Base-by-base conservation (phyloP, 2,329 filamentous ascomycete genomes). In the Clonostachys byssicola region DNA sequence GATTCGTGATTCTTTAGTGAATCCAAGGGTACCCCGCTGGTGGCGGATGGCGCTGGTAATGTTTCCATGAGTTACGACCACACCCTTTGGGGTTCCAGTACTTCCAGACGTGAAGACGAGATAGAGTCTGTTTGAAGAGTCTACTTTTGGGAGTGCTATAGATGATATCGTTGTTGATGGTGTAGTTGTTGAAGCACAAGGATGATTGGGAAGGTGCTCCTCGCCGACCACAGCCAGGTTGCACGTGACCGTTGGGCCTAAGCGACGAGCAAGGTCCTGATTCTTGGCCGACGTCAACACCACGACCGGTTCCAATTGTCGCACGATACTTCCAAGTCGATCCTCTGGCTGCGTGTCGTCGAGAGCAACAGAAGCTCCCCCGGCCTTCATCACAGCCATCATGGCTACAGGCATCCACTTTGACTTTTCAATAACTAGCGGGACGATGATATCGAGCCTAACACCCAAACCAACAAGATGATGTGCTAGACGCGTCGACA, bases 11-110 rank as follows among this genome's bases (percentile, higher is more conserved):
- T 40, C 41, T 1, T 45, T 34, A n/a, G 14, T 42, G 40, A 49
- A 17, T 39, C 44, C 16, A 43, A n/a, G 34, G 30, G 12, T 73
- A 8, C 83, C 0, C 36, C 20, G 23, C 18, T 45, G 39, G 38
- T 49, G 44, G 13, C 30, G 34, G n/a, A 33, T 12, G 33, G 13
- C 34, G 6, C 12, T 36, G 36, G 9, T 18, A 16, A 48, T 20
- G 18, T 35, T 40, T 10, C 6, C 14, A 35, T 52, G 50, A 17
- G 42, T 40, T 5, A 50, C 16, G 30, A 52, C 40, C 3, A 50
- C 46, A 12, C 50, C 50, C 43, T 51, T 51, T 12, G 49, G 49
- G 8, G 44, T 48, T 23, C 49, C 49, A 17, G 49, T 51, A 16
- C 39, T 42, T 20, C 49, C 49, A 12, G 49, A 51, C 13, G 49